Evolutionary conservation across 1,284 basidiomycete genomes (phyloP).

Genomic region (Mycena citricolor): DNA sequence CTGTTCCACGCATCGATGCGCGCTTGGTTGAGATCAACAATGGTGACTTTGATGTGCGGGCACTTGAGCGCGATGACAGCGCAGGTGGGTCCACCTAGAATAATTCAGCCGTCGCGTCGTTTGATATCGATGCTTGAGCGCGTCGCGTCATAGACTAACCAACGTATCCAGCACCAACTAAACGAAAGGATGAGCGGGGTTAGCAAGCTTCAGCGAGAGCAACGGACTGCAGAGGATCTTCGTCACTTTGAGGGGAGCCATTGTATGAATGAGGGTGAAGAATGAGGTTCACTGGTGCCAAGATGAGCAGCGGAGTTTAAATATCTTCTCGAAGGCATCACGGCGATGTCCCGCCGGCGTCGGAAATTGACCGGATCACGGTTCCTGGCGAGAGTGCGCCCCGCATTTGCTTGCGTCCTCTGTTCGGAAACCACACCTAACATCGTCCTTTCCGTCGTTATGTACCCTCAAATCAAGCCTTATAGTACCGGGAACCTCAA

Average conservation of each 20-base stretch:
- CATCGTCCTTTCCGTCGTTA: conserved; percentile 86
- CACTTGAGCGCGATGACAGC: conserved; percentile 94
- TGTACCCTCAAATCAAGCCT: conserved; percentile 65
- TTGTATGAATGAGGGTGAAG: conserved; percentile 31
- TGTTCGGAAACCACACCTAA: conserved; percentile 78
- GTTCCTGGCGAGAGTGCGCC: too few relatives aligned
- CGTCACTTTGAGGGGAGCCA: conserved; percentile 69
- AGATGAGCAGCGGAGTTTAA: too few relatives aligned
- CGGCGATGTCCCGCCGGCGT: too few relatives aligned
- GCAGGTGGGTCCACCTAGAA: conserved; percentile 86
- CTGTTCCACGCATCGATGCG: conserved; percentile 97
- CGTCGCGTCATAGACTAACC: too few relatives aligned
- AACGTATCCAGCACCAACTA: conserved; percentile 96
- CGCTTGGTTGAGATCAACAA: conserved; percentile 94
- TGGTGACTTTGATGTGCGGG: conserved; percentile 93
- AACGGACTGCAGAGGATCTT: conserved; percentile 91
- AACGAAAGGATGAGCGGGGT: conserved; percentile 21
- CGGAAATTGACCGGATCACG: too few relatives aligned
- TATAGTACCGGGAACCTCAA: conserved; percentile 68
- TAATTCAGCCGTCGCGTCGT: conserved; percentile 17
- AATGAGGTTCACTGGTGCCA: too few relatives aligned
- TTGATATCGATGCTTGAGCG: conserved; percentile 38
- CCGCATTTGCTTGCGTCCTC: too few relatives aligned
- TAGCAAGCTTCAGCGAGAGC: neutral
- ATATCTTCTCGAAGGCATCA: too few relatives aligned